Percentiles rank a stretch among this genome's conserved stretches.
These are phyloP conservation scores for Candida oleophila DNA, from an alignment of 805 yeast species.

Conservation along the genomic window DNA sequence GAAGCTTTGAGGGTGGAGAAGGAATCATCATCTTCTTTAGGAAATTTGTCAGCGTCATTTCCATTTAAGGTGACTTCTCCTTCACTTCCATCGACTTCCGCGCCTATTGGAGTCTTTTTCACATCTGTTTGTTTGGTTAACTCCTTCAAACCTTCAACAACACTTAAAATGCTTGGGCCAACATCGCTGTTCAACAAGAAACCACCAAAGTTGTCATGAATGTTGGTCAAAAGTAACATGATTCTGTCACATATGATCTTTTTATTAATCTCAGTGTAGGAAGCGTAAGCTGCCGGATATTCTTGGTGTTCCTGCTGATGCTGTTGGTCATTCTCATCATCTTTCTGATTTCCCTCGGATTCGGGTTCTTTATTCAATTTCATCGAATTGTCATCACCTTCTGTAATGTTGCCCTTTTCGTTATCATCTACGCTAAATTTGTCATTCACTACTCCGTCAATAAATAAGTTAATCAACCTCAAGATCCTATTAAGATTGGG, in stretches of 20 bases:
- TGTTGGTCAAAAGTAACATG: conserved; percentile 51
- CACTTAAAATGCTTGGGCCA: conserved; percentile 54
- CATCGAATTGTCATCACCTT: not conserved
- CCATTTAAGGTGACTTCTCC: not conserved
- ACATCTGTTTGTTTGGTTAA: conserved; percentile 26
- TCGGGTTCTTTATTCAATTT: not conserved
- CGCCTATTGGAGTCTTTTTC: not conserved
- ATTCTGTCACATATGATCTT: conserved; percentile 40
- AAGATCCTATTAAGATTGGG: conserved; percentile 32
- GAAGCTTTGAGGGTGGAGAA: conserved; percentile 52
- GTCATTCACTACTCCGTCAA: not conserved
- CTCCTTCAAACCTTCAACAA: conserved; percentile 48
- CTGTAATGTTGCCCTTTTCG: not conserved
- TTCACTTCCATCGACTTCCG: conserved; percentile 1
- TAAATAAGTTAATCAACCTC: conserved; percentile 13
- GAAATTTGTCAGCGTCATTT: not conserved
- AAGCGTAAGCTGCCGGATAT: no score
- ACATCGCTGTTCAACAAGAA: conserved; percentile 64
- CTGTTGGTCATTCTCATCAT: not conserved
- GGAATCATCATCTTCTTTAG: conserved; percentile 6
- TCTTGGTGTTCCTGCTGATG: no score
- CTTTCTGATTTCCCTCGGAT: not conserved
- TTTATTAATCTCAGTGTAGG: conserved; percentile 20
- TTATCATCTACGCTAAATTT: not conserved
- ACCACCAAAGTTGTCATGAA: conserved; percentile 63